Evolutionary conservation across 2,329 filamentous ascomycete genomes (phyloP).

Genomic region (Chaetomiaceae sp.): DNA sequence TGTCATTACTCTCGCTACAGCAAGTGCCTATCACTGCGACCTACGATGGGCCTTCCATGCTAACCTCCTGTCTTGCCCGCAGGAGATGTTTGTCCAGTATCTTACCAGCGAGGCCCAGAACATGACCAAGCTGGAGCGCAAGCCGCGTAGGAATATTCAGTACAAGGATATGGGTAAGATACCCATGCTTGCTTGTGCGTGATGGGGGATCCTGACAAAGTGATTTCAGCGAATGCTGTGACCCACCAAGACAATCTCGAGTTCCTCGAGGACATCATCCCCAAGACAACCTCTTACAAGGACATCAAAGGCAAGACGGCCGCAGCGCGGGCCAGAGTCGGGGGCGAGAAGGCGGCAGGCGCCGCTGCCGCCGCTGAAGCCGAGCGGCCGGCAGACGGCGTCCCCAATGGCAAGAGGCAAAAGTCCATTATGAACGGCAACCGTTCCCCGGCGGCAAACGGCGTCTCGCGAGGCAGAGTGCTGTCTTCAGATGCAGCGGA

Average conservation of each 20-base stretch:
- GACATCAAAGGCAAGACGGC: conserved; percentile 64
- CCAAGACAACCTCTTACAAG: conserved; percentile 77
- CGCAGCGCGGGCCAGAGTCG: conserved; percentile 46
- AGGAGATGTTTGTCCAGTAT: conserved; percentile 96
- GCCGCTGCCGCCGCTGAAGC: conserved; percentile 29
- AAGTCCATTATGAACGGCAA: conserved; percentile 28
- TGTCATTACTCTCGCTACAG: conserved; percentile 85
- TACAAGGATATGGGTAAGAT: conserved; percentile 82
- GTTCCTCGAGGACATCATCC: conserved; percentile 87
- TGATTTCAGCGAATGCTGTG: conserved; percentile 67
- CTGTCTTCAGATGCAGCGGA: conserved; percentile 36
- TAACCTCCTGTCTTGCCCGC: background rate
- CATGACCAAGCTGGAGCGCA: conserved; percentile 84
- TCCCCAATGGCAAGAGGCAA: conserved; percentile 37
- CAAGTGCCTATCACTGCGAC: conserved; percentile 37
- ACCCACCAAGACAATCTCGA: conserved; percentile 89
- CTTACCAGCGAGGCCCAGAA: conserved; percentile 80
- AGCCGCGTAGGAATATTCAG: conserved; percentile 88
- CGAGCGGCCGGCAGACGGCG: conserved; percentile 9
- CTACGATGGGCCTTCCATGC: background rate
- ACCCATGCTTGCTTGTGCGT: background rate
- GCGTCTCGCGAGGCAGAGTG: conserved; percentile 15
- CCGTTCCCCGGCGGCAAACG: conserved; percentile 11
- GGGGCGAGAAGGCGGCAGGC: conserved; percentile 39
- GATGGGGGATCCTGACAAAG: background rate